Base-by-base conservation (phyloP, 352 stramenopile species). In the Globisporangium camurandrum region DNA sequence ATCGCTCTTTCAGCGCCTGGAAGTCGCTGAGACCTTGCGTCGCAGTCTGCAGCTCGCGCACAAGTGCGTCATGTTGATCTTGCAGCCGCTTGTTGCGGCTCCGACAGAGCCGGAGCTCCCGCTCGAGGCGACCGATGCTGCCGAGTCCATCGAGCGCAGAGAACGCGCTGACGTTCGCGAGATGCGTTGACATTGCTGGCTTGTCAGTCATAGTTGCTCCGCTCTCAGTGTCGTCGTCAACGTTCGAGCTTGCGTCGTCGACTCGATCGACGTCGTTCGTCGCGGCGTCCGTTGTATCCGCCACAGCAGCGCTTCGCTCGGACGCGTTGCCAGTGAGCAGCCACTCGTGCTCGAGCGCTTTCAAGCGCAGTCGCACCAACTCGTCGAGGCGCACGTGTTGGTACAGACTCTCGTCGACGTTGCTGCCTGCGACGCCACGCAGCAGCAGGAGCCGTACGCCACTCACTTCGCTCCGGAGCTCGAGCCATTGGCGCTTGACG, bases 61-160 rank as follows among this genome's bases (percentile, higher is more conserved):
- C 76, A 0, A 90, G 61, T 20, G 56, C 54, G 22, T 83, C 65
- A 10, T 57, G 64, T 4, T 69, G 71, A 17, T 81, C 64, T 19
- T 72, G 64, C 7, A 84, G 40, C 4, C 79, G 70, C 49, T 93
- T 93, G 60, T 88, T 88, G 4, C 78, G 72, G 47, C 76, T 89
- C 22, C 74, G 67, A 19, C 80, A 61, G 1, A 88, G 56, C 3
- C 79, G 71, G 23, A 90, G 71, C 45, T 90, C 81, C 4, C 77
- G 73, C 48, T 90, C 78, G 7, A 93, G 56, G 0, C 77, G 71
- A 4, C 79, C 73, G 11, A 73, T 60, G 22, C 66, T 68, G 4
- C 78, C 79, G 28, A 90, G 67, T 0, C 66, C 71, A 8, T 89
- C 75, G 1, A 86, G 51, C 1, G 72, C 70, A 14, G 77, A 86